These are phyloP conservation scores for Agaricus sinodeliciosus DNA, from an alignment of 768 basidiomycete species.

Conservation along the genomic window DNA sequence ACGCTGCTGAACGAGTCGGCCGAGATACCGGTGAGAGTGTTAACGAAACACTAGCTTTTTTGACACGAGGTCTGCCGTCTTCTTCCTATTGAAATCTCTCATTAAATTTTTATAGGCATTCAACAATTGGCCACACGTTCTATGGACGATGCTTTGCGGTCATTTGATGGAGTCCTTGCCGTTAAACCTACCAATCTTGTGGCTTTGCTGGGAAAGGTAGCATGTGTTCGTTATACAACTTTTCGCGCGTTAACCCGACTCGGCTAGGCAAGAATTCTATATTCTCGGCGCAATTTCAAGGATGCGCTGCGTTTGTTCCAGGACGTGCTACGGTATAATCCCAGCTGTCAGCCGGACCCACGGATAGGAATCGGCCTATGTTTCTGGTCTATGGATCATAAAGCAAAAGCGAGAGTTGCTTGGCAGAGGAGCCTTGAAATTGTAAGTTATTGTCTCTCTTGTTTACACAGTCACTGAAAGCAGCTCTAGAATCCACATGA, in stretches of 20 bases:
- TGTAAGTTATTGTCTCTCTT: constrained; percentile 33
- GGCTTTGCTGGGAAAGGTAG: constrained; percentile 81
- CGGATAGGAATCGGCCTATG: constrained; percentile 94
- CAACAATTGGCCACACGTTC: constrained; percentile 74
- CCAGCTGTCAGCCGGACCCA: constrained; percentile 83
- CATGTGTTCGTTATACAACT: constrained; percentile 3
- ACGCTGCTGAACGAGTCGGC: constrained; percentile 47
- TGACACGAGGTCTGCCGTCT: constrained; percentile 54
- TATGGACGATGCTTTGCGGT: constrained; percentile 75
- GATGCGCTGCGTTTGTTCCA: constrained; percentile 85
- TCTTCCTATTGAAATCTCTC: background rate
- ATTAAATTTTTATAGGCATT: constrained; percentile 46
- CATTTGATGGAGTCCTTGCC: constrained; percentile 74
- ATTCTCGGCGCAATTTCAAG: constrained; percentile 68
- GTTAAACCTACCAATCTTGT: constrained; percentile 82
- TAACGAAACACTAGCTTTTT: constrained; percentile 49
- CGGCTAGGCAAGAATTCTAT: constrained; percentile 74
- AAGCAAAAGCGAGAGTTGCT: constrained; percentile 73
- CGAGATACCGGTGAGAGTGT: constrained; percentile 55
- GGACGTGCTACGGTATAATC: constrained; percentile 70
- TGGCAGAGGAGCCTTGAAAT: constrained; percentile 89
- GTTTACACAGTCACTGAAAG: constrained; percentile 8
- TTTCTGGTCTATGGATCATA: constrained; percentile 84
- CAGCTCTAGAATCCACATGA: constrained; percentile 60
- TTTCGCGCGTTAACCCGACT: constrained; percentile 6